Evolutionary conservation across 495 filamentous ascomycete genomes (phyloP).

Genomic region (Penicillium nucicola): DNA sequence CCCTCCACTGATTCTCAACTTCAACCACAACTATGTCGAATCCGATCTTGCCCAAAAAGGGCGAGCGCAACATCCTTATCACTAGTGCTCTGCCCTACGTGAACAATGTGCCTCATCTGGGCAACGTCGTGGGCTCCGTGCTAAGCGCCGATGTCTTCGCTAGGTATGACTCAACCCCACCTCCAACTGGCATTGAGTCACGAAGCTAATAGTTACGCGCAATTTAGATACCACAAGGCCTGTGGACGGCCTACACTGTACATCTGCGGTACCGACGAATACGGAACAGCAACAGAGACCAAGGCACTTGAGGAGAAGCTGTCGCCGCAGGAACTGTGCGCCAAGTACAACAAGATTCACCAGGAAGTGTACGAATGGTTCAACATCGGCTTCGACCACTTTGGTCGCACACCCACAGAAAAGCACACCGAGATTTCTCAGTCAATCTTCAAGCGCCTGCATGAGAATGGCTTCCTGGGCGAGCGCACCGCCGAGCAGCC

Average conservation of each 20-base stretch:
- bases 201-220: constrained; percentile 24
- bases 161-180: constrained; percentile 42
- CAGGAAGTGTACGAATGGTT: constrained; percentile 87
- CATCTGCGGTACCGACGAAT: constrained; percentile 65
- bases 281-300: constrained; percentile 84
- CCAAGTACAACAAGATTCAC: constrained; percentile 84
- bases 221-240: constrained; percentile 64
- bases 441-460: constrained; percentile 74
- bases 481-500: constrained; percentile 76
- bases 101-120: constrained; percentile 94
- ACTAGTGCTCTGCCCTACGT: constrained; percentile 73
- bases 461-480: constrained; percentile 76
- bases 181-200: constrained; percentile 1
- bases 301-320: constrained; percentile 68
- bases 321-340: constrained; percentile 69
- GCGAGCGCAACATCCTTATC: constrained; percentile 50
- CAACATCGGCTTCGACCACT: constrained; percentile 78
- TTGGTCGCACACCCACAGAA: constrained; percentile 76
- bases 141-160: constrained; percentile 79
- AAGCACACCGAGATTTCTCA: constrained; percentile 87
- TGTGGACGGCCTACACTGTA: constrained; percentile 60
- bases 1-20: constrained; percentile 26
- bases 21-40: constrained; percentile 29
- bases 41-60: constrained; percentile 40
- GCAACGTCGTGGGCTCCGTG: constrained; percentile 90